Evolutionary conservation across 345 rosid genomes (phyloP).

Genomic region (Heritiera fomes): DNA sequence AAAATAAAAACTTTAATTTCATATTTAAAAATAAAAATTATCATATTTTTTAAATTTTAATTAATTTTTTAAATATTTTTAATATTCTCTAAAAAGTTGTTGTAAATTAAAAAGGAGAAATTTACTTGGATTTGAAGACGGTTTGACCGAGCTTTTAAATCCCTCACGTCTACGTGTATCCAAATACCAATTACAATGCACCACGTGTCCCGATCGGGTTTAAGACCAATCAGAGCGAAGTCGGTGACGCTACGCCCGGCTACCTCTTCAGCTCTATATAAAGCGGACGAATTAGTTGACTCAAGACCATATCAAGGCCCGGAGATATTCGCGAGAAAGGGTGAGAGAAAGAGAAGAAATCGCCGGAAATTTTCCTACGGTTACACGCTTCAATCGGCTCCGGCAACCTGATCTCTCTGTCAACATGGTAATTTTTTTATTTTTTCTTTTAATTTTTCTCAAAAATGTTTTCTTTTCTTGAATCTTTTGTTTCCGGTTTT

Average conservation of each 20-base stretch:
- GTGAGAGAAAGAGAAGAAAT: background rate
- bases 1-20: too few species aligned
- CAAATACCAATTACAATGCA: background rate
- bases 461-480: too few species aligned
- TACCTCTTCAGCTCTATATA: background rate
- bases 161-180: background rate
- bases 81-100: too few species aligned
- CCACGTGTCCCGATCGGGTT: constrained; percentile 15
- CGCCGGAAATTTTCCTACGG: constrained; percentile 7
- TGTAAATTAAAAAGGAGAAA: too few species aligned
- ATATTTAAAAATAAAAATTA: too few species aligned
- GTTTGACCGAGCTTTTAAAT: background rate
- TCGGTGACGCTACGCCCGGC: constrained; percentile 29
- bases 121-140: background rate
- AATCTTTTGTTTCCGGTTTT: background rate
- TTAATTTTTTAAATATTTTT: too few species aligned
- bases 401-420: constrained; percentile 27
- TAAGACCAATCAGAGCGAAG: constrained; percentile 20
- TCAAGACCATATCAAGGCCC: background rate
- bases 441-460: background rate
- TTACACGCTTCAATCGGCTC: constrained; percentile 22
- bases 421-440: constrained; percentile 37
- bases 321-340: background rate
- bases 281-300: background rate
- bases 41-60: too few species aligned